These are phyloP conservation scores for Hepatocystis sp. DNA, from an alignment of 169 alveolate species.

Conservation along the genomic window DNA sequence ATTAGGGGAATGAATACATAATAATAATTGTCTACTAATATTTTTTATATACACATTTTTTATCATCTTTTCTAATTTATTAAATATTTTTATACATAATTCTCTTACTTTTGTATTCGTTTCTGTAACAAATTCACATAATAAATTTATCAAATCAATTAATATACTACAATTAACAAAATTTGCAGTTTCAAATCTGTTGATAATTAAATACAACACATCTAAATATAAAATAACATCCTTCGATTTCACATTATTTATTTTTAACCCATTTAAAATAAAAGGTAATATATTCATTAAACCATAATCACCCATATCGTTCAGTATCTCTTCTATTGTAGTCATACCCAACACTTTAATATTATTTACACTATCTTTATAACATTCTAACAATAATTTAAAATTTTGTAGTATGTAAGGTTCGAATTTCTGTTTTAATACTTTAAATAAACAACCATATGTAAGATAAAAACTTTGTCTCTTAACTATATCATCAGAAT, in stretches of 20 bases:
- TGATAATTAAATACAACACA: slow-evolving; percentile 33
- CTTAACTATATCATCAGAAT: slow-evolving; percentile 58
- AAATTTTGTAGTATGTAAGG: slow-evolving; percentile 63
- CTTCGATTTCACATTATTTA: slow-evolving; percentile 27
- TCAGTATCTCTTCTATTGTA: slow-evolving; percentile 60
- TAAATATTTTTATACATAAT: slow-evolving; percentile 70
- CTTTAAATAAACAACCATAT: slow-evolving; percentile 71
- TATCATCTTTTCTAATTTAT: slow-evolving; percentile 65
- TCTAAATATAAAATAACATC: slow-evolving; percentile 60
- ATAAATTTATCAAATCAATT: slow-evolving; percentile 25
- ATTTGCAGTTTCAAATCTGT: slow-evolving; percentile 17
- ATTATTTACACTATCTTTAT: slow-evolving; percentile 71
- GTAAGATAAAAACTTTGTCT: slow-evolving; percentile 72
- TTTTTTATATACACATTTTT: slow-evolving; percentile 34
- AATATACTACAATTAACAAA: slow-evolving; percentile 16
- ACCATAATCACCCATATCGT: slow-evolving; percentile 51
- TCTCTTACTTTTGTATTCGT: slow-evolving; percentile 66
- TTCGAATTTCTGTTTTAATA: slow-evolving; percentile 56
- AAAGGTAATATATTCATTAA: slow-evolving; percentile 51
- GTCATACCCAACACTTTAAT: slow-evolving; percentile 63
- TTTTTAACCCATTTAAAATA: slow-evolving; percentile 24
- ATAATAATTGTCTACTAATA: slow-evolving; percentile 59
- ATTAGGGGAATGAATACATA: slow-evolving; percentile 73
- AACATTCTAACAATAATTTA: slow-evolving; percentile 65
- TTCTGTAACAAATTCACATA: slow-evolving; percentile 68